Evolutionary conservation across 371 early-diverging fungal genomes (phyloP).

Genomic region (Apophysomyces elegans): DNA sequence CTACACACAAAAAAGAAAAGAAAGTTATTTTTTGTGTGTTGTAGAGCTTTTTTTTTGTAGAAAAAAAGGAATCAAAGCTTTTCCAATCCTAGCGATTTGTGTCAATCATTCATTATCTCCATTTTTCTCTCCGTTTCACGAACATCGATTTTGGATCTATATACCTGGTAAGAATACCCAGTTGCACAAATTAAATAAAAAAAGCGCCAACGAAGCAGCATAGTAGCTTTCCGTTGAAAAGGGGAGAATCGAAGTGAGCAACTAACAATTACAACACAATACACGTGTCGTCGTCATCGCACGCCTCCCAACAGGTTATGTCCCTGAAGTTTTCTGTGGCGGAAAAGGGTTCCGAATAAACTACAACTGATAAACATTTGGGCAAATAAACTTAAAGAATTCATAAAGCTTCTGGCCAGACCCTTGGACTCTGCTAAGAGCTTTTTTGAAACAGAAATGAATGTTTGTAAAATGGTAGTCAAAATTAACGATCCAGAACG

Average conservation of each 20-base stretch:
- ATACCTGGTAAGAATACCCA: neutral
- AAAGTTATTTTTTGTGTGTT: too few species aligned
- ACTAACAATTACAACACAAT: neutral
- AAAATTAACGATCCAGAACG: too few species aligned
- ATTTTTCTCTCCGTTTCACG: too few species aligned
- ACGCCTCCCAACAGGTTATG: neutral
- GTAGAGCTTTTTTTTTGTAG: neutral
- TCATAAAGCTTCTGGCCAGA: too few species aligned
- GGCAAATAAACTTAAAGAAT: neutral
- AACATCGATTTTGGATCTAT: too few species aligned
- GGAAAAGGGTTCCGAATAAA: neutral
- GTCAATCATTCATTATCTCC: too few species aligned
- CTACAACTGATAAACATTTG: neutral
- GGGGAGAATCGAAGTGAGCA: neutral
- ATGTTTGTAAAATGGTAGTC: too few species aligned
- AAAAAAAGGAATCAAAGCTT: neutral
- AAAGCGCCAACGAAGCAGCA: neutral
- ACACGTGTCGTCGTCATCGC: slow-evolving; percentile 10
- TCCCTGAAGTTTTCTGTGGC: neutral
- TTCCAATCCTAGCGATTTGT: too few species aligned
- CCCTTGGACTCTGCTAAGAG: too few species aligned
- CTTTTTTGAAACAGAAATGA: too few species aligned
- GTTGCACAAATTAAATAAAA: too few species aligned
- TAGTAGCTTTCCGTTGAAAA: neutral
- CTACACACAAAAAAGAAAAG: neutral